A percentile compares a stretch with the other conserved stretches of the same genome.
Conservation (phyloP, 805 yeast genomes). For the Starmerella cellae region DNA sequence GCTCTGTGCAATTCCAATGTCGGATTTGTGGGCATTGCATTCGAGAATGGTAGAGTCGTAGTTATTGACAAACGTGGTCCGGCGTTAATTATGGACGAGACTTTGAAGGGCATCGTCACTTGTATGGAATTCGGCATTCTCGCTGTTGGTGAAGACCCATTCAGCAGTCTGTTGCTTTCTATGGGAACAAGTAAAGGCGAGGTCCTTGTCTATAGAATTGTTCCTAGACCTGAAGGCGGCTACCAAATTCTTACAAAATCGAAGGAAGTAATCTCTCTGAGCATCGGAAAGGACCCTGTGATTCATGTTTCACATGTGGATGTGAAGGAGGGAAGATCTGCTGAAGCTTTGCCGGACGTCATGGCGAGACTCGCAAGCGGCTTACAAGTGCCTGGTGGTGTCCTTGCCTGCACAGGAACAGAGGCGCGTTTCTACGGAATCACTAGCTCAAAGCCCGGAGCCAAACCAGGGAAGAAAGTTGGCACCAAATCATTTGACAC, state of each 20-base stretch:
- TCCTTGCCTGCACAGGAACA: conserved; percentile 42
- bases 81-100: conserved; percentile 41
- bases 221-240: conserved; percentile 50
- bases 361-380: conserved; percentile 53
- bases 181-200: conserved; percentile 75
- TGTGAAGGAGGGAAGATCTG: conserved; percentile 46
- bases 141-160: conserved; percentile 51
- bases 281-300: conserved; percentile 41
- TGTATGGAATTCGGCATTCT: conserved; percentile 61
- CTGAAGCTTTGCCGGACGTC: conserved; percentile 46
- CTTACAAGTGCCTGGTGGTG: conserved; percentile 44
- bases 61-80: conserved; percentile 69
- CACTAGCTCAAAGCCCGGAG: conserved; percentile 39
- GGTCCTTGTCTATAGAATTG: conserved; percentile 46
- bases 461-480: conserved; percentile 39
- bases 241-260: conserved; percentile 28
- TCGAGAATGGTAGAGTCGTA: conserved; percentile 51
- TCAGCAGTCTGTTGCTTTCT: conserved; percentile 55
- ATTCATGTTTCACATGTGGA: conserved; percentile 46
- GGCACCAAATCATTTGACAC: conserved; percentile 51
- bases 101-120: conserved; percentile 32
- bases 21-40: conserved; percentile 76
- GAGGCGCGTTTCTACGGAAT: conserved; percentile 46
- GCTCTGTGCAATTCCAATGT: conserved; percentile 55
- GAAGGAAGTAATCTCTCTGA: conserved; percentile 36